Evolutionary conservation across 306 rosid genomes (phyloP).

Genomic region (Dryas alaskensis): DNA sequence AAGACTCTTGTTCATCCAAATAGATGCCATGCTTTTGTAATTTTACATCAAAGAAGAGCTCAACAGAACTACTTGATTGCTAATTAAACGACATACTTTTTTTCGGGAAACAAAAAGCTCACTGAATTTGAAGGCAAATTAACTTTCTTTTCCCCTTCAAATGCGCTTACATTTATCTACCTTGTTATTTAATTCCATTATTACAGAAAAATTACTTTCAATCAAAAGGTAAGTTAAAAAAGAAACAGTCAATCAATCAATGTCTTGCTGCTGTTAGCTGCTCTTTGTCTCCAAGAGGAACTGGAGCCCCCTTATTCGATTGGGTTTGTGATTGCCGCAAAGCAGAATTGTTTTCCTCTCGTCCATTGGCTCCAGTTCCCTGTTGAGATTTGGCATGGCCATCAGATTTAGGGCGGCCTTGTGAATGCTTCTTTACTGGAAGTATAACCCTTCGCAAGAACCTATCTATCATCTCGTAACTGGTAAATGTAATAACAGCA

Average conservation of each 20-base stretch:
- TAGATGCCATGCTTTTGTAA: not conserved
- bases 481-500: slow-evolving; percentile 88
- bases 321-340: slow-evolving; percentile 43
- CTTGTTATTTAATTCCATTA: slow-evolving; percentile 10
- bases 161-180: slow-evolving; percentile 21
- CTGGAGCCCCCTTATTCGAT: slow-evolving; percentile 39
- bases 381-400: slow-evolving; percentile 25
- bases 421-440: slow-evolving; percentile 35
- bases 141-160: slow-evolving; percentile 10
- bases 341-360: slow-evolving; percentile 11
- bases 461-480: slow-evolving; percentile 85
- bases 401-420: slow-evolving; percentile 29
- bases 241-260: slow-evolving; percentile 35
- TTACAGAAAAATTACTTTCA: slow-evolving; percentile 25
- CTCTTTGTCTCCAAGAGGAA: slow-evolving; percentile 56
- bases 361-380: slow-evolving; percentile 21
- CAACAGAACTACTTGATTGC: not conserved
- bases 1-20: not conserved
- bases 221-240: slow-evolving; percentile 21
- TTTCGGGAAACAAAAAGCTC: not conserved
- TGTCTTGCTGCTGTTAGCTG: slow-evolving; percentile 56
- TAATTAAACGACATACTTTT: not conserved
- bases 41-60: not conserved
- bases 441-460: slow-evolving; percentile 49
- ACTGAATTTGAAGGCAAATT: not conserved